These are phyloP conservation scores for Annulohypoxylon moriforme DNA, from an alignment of 495 filamentous ascomycete genomes.

Conservation along the genomic window DNA sequence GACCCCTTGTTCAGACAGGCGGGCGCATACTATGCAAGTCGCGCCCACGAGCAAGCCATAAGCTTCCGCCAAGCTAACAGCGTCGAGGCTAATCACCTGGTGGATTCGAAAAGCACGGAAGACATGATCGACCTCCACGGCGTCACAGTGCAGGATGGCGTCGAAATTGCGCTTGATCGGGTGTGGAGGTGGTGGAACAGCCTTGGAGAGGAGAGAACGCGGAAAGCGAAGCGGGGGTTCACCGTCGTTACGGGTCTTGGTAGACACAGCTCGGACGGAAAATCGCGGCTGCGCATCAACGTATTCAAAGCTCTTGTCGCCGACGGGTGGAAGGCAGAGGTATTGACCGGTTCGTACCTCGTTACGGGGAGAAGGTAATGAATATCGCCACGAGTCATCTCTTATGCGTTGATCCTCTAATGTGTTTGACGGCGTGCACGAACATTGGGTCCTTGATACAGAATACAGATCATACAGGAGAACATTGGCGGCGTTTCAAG, in stretches of 20 bases:
- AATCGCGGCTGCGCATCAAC: slow-evolving; percentile 78
- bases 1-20: slow-evolving; percentile 54
- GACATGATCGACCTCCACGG: slow-evolving; percentile 83
- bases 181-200: slow-evolving; percentile 84
- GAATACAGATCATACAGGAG: slow-evolving; percentile 8
- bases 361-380: slow-evolving; percentile 65
- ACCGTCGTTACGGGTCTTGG: slow-evolving; percentile 85
- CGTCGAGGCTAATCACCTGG: slow-evolving; percentile 66
- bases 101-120: slow-evolving; percentile 67
- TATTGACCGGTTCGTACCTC: slow-evolving; percentile 71
- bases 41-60: slow-evolving; percentile 45
- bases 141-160: slow-evolving; percentile 79
- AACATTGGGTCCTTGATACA: slow-evolving; percentile 1
- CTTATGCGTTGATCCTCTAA: background rate
- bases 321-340: slow-evolving; percentile 86
- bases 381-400: background rate
- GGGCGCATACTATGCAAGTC: slow-evolving; percentile 52
- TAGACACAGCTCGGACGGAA: slow-evolving; percentile 80
- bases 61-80: slow-evolving; percentile 39
- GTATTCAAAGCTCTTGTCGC: slow-evolving; percentile 78
- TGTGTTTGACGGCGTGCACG: background rate
- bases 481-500: slow-evolving; percentile 34
- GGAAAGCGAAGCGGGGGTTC: slow-evolving; percentile 62
- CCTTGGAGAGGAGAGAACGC: slow-evolving; percentile 68
- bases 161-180: slow-evolving; percentile 75